Conservation (phyloP, 306 rosid species). For the Fagus sylvatica region DNA sequence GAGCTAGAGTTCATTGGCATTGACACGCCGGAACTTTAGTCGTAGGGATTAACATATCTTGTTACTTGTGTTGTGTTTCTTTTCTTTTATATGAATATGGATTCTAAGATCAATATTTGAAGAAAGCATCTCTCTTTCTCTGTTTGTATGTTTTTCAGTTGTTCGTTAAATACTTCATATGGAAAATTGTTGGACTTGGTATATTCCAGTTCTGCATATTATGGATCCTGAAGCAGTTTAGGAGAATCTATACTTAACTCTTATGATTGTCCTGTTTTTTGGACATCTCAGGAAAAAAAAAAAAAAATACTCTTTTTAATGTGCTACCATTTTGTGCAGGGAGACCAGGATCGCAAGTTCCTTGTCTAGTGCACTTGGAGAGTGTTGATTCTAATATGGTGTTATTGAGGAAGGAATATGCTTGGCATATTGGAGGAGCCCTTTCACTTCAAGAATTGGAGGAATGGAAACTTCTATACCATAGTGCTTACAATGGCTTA, state of each 20-base stretch:
- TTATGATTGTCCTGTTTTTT: not conserved
- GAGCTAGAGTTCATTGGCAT: too few relatives aligned
- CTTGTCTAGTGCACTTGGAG: conserved; percentile 50
- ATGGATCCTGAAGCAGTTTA: conserved; percentile 5
- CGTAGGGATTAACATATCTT: too few relatives aligned
- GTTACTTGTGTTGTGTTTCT: not conserved
- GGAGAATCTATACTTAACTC: conserved; percentile 9
- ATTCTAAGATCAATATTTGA: not conserved
- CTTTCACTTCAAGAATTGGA: conserved; percentile 72
- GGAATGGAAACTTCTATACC: conserved; percentile 91
- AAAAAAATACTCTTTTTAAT: conserved; percentile 20
- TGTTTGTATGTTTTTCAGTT: not conserved
- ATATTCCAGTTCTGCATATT: conserved; percentile 5
- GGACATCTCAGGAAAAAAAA: not conserved
- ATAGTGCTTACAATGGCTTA: conserved; percentile 79
- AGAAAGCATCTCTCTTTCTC: not conserved
- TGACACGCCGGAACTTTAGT: too few relatives aligned
- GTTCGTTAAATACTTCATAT: not conserved
- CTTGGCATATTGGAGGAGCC: conserved; percentile 96
- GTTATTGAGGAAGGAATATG: conserved; percentile 72
- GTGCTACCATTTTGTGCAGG: conserved; percentile 40
- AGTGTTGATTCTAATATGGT: conserved; percentile 47
- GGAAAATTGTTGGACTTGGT: not conserved
- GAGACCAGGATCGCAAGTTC: conserved; percentile 72
- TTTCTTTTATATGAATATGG: not conserved